phyloP scores from a whole-genome alignment of 2,329 filamentous ascomycete species.

The Tolypocladium tropicale region DNA sequence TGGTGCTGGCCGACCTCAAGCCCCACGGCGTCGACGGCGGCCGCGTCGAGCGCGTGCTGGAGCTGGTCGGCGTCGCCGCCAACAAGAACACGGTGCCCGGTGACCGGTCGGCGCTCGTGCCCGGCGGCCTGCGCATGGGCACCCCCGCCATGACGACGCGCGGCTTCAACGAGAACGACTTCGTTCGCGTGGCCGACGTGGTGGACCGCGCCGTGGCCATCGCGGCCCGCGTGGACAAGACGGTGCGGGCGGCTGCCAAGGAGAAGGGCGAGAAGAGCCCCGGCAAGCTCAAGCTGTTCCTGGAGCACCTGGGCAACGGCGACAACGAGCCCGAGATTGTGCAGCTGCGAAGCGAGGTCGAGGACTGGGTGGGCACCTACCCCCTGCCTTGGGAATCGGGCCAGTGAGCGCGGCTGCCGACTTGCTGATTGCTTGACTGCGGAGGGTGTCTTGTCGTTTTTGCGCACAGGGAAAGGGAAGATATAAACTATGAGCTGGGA shows the following conservation, averaged over 20 bases:
- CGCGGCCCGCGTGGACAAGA: constrained; percentile 64
- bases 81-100: constrained; percentile 99
- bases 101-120: constrained; percentile 86
- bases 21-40: constrained; percentile 79
- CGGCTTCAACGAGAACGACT: constrained; percentile 84
- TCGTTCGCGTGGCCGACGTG: constrained; percentile 74
- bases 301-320: constrained; percentile 58
- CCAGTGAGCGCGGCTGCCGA: constrained; percentile 9
- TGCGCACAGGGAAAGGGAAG: background rate
- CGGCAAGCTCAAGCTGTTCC: constrained; percentile 55
- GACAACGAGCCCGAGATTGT: constrained; percentile 61
- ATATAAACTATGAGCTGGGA: background rate
- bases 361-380: constrained; percentile 68
- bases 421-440: background rate
- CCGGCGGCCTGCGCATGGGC: constrained; percentile 86
- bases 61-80: constrained; percentile 88
- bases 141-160: constrained; percentile 96
- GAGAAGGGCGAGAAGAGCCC: constrained; percentile 56
- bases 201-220: constrained; percentile 77
- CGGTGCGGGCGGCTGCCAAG: constrained; percentile 57
- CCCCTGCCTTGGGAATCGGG: constrained; percentile 54
- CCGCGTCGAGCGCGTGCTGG: constrained; percentile 80
- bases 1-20: constrained; percentile 87
- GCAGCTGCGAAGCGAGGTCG: constrained; percentile 63
- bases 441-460: background rate